A percentile compares a stretch with the other conserved stretches of the same genome.
Evolutionary conservation across 176 grass and related monocot genomes (phyloP).

Genomic region (Otatea glauca): DNA sequence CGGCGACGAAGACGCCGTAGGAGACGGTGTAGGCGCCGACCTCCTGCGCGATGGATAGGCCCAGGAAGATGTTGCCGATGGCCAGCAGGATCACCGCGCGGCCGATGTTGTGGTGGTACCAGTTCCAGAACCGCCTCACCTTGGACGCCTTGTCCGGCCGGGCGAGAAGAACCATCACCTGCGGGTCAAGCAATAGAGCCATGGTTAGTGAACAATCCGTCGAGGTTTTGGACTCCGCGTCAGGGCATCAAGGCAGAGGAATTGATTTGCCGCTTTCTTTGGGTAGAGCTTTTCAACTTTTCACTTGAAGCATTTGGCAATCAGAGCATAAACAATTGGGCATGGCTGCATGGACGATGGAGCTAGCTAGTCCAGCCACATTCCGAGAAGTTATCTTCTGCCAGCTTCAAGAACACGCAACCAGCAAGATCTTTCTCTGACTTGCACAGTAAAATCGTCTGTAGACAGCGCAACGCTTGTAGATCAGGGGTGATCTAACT

Average conservation of each 20-base stretch:
- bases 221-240: too few relatives aligned
- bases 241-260: neutral
- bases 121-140: constrained; percentile 90
- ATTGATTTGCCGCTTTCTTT: neutral
- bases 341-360: neutral
- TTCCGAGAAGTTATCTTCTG: too few relatives aligned
- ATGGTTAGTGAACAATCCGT: neutral
- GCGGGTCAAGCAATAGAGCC: neutral
- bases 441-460: too few relatives aligned
- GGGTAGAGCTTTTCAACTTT: neutral
- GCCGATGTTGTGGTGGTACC: constrained; percentile 87
- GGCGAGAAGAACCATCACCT: constrained; percentile 75
- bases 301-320: neutral
- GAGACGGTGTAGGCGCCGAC: constrained; percentile 60
- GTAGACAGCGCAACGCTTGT: too few relatives aligned
- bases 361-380: neutral
- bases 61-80: constrained; percentile 79
- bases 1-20: constrained; percentile 71
- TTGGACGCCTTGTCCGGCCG: constrained; percentile 78
- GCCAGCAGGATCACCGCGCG: constrained; percentile 54
- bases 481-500: too few relatives aligned
- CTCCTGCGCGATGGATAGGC: constrained; percentile 65
- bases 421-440: too few relatives aligned
- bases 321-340: neutral
- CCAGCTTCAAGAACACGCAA: too few relatives aligned